phyloP scores from a whole-genome alignment of 106 monocot genomes.

The Dendrobium chrysotoxum region DNA sequence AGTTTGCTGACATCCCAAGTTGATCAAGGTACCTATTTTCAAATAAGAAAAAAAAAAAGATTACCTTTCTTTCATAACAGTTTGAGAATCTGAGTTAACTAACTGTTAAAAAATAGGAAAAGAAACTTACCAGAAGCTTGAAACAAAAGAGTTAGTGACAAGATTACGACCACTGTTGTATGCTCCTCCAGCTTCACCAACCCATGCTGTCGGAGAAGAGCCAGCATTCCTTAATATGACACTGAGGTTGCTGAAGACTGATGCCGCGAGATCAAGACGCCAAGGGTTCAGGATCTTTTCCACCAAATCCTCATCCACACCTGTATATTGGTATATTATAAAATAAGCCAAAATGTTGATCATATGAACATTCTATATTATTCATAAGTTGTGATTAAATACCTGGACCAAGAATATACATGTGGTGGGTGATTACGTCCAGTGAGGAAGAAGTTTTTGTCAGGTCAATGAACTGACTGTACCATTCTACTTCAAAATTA shows the following conservation, averaged over 20 bases:
- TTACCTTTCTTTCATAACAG: neutral
- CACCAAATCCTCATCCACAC: constrained; percentile 62
- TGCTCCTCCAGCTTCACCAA: constrained; percentile 88
- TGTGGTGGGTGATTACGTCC: constrained; percentile 90
- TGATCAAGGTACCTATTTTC: constrained; percentile 73
- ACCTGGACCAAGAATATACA: constrained; percentile 94
- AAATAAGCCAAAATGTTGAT: neutral
- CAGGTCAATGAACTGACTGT: constrained; percentile 39
- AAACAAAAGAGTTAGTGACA: constrained; percentile 74
- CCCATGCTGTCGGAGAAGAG: constrained; percentile 64
- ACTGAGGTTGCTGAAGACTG: constrained; percentile 54
- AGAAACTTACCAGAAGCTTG: constrained; percentile 36
- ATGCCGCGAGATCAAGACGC: constrained; percentile 52
- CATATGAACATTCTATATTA: too few relatives aligned
- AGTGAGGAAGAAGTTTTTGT: constrained; percentile 48
- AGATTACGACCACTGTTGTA: constrained; percentile 78
- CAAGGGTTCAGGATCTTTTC: constrained; percentile 73
- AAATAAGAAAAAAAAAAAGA: neutral
- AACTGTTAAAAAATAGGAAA: neutral
- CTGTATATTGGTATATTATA: constrained; percentile 13
- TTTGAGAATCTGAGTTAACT: neutral
- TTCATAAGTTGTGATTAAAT: neutral
- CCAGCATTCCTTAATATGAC: constrained; percentile 37
- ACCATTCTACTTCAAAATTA: constrained; percentile 71
- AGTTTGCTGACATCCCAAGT: constrained; percentile 68